These are phyloP conservation scores for Symbiodinium pilosum DNA, from an alignment of 73 alveolate genomes.

Conservation along the genomic window DNA sequence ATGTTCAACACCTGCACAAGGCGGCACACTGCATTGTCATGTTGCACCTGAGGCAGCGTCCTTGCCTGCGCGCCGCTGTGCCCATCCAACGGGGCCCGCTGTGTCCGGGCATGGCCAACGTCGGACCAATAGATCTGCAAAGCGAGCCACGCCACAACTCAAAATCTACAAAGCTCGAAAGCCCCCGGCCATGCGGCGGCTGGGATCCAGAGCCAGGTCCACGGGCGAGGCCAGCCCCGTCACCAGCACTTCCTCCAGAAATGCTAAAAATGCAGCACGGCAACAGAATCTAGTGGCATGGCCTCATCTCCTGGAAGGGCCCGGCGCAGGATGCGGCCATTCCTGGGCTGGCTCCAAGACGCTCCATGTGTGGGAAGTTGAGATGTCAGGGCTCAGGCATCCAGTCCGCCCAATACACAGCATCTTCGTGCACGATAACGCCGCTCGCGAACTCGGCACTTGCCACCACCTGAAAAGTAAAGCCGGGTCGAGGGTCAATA, in stretches of 20 bases:
- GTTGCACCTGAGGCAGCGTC: background rate
- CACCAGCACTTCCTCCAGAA: conserved; percentile 50
- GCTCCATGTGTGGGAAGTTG: background rate
- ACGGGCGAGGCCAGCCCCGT: conserved; percentile 90
- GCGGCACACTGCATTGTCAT: no score
- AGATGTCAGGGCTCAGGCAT: background rate
- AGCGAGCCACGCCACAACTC: no score
- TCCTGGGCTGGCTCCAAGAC: background rate
- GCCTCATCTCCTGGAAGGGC: background rate
- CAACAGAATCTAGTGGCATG: background rate
- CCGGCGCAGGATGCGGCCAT: background rate
- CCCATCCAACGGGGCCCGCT: conserved; percentile 46
- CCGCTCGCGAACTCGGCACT: conserved; percentile 79
- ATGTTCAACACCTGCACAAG: conserved; percentile 26
- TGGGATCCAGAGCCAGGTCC: conserved; percentile 42
- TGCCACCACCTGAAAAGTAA: conserved; percentile 31
- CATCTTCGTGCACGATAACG: background rate
- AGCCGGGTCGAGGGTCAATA: no score
- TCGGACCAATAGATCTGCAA: conserved; percentile 78
- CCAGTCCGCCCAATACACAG: conserved; percentile 46
- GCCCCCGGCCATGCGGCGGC: conserved; percentile 9
- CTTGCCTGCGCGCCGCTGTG: conserved; percentile 24
- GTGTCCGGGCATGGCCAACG: conserved; percentile 69
- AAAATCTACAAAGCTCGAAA: background rate
- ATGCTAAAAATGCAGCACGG: no score